Evolutionary conservation across 371 early-diverging fungal genomes (phyloP), one percentile per base, ranked within the genome.

Genomic region (Apophysomyces ossiformis): DNA sequence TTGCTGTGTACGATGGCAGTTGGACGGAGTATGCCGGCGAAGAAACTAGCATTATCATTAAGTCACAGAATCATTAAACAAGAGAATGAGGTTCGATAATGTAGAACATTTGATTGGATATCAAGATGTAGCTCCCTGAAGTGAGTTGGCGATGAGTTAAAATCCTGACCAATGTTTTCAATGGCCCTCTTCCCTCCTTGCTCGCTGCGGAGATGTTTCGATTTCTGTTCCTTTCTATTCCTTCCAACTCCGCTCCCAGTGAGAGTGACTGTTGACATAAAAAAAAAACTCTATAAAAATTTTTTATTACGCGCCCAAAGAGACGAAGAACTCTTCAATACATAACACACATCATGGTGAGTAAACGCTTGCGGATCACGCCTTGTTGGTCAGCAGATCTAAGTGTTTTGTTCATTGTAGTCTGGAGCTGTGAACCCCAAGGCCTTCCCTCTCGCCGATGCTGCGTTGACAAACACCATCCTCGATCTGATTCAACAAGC

Each of bases 401-500:
- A 21, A 11, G 5, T 50, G 21, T 4, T 50, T 9, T 50, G 5
- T 21, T n/a, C 4, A 21, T 50, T 18, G 3, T 21, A 50, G 54
- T 50, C 54, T 50, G 54, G 18, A 18, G 54, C 76, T 64, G 73
- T 78, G 58, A 92, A 92, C 80, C 89, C 90, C 69, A 92, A 90
- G 79, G 96, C 96, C 62, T 95, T 93, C 85, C 97, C 96, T 66
- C 88, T 96, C 57, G 98, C 99, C 74, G 95, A 94, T 70, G 89
- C 97, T 64, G 81, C 89, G 66, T 89, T 98, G 66, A 90, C 93
- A 79, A 95, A 92, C 88, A 92, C 90, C 73, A 96, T 99, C 70
- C 90, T 98, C 68, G 97, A 96, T 74, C 85, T 99, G 54, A 93
- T 99, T 67, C 95, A 96, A 82, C 96, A 96, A 83, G 97, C 98